Conservation (phyloP, 2,329 filamentous ascomycete species). For the Mollisia scopiformis region DNA sequence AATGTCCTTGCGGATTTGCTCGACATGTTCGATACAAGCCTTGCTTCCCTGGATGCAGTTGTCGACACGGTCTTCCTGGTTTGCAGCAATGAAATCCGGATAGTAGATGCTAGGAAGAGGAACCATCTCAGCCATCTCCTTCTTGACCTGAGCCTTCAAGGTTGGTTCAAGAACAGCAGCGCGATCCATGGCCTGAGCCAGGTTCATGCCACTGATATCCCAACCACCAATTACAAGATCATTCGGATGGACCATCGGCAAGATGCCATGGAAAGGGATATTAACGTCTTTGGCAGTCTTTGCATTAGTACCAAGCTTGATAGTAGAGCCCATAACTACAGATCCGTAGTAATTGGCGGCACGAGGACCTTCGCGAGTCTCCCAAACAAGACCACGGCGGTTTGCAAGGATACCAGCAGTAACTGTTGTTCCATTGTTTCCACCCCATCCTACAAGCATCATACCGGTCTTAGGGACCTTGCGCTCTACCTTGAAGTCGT, state of each 20-base stretch:
- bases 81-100: slow-evolving; percentile 98
- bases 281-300: slow-evolving; percentile 89
- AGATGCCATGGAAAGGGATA: slow-evolving; percentile 90
- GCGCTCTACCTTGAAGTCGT: slow-evolving; percentile 97
- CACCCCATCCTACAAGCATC: slow-evolving; percentile 97
- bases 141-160: slow-evolving; percentile 84
- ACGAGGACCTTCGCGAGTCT: slow-evolving; percentile 86
- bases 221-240: slow-evolving; percentile 94
- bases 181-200: slow-evolving; percentile 92
- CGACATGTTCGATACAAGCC: slow-evolving; percentile 84
- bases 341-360: slow-evolving; percentile 98
- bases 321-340: slow-evolving; percentile 93
- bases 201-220: slow-evolving; percentile 92
- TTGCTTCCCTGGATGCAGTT: slow-evolving; percentile 84
- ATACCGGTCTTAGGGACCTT: slow-evolving; percentile 91
- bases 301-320: slow-evolving; percentile 91
- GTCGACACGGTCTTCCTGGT: slow-evolving; percentile 95
- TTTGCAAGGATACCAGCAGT: slow-evolving; percentile 98
- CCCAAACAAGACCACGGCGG: slow-evolving; percentile 82
- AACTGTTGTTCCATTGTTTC: slow-evolving; percentile 97
- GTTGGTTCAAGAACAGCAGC: slow-evolving; percentile 94
- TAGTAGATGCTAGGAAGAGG: slow-evolving; percentile 97
- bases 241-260: slow-evolving; percentile 97
- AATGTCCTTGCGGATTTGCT: slow-evolving; percentile 91
- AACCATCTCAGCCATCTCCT: slow-evolving; percentile 88